Evolutionary conservation across 176 grass and related monocot genomes (phyloP), one percentile per base, ranked within the genome.

Genomic region (Oryza officinalis): DNA sequence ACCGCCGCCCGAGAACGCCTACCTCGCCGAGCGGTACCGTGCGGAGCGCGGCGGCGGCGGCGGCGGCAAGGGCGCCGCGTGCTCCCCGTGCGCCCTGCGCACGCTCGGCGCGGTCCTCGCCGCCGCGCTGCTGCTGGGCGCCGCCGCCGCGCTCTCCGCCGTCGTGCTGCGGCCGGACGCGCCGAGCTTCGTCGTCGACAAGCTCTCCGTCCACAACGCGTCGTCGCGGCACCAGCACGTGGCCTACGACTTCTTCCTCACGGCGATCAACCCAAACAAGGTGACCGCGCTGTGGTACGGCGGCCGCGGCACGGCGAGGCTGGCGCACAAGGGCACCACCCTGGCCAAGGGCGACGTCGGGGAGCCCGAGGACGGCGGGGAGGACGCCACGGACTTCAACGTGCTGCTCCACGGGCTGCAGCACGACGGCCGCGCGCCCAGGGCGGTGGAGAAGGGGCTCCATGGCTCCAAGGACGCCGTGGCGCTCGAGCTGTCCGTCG

Each of bases 1-100:
- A 15, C 94, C 94, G 18, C 94, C 94, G 1, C 94, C 94, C 11
- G 92, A 97, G 88, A 97, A 97, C 85, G 94, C 94, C 1, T 79
- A 72, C 63, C 75, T 94, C 77, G 90, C 81, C 46, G 92, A 97
- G 75, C 86, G 86, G 15, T 97, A 97, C 71, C 89, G 88, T 4
- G 54, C 74, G 33, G 81, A 81, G 86, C 71, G 71, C 77, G 71
- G 50, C 77, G 78, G 75, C 50, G 65, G 17, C 0, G 33, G 30
- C 10, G 7, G 65, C 0, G 49, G 44, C 35, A 20, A 44, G 4
- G 71, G 17, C 18, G 4, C 63, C 30, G 11, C 45, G 65, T 89
- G 77, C 82, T 72, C 87, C 9, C 50, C 83, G 25, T 75, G 84
- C 80, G 41, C 79, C 27, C 3, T 49, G 5, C 88, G 74, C 67